Evolutionary conservation across 2,329 filamentous ascomycete species (phyloP), one percentile per base, ranked within the genome.

Genomic region (Talaromyces sp.): DNA sequence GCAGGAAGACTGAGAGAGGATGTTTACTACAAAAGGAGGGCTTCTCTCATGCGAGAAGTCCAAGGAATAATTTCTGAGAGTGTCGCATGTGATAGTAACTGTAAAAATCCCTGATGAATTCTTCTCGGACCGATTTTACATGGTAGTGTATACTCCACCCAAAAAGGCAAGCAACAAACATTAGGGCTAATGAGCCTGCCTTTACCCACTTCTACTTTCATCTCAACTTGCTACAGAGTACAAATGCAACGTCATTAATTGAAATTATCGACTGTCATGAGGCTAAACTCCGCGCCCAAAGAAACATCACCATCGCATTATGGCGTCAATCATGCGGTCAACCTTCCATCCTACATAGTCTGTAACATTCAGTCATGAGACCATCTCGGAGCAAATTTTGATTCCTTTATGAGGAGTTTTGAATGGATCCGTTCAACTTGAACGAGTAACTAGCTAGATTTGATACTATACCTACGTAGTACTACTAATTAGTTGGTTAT

Each of bases 331-430:
- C 56, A 59, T 59, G 56, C 56, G 56, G 19, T n/a, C 56, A 38
- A 13, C 29, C 53, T 40, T 22, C 45, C 6, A 25, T 58, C 53
- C n/a, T 22, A 38, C 29, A 25, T 31, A 43, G 15, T 7, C 19
- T 59, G 56, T 59, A 59, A 59, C 36, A 17, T 59, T 45, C 56
- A 43, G 56, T 59, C 56, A 59, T 59, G 36, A 15, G 56, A 59
- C 56, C 56, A 36, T 25, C 15, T 25, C 56, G 36, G 34, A 38
- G 19, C n/a, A 56, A 34, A 56, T 22, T 56, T 22, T 22, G 29
- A 56, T 36, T 36, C 53, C 53, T 56, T 56, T 25, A 15, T 56
- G 53, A 56, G 25, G 53, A 7, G 11, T 38, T 56, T 36, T 56
- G 53, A 38, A 56, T 38, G 19, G 29, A 38, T 56, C 29, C 53